Evolutionary conservation across 139 green algal genomes (phyloP).

Genomic region (Trebouxia sp.): DNA sequence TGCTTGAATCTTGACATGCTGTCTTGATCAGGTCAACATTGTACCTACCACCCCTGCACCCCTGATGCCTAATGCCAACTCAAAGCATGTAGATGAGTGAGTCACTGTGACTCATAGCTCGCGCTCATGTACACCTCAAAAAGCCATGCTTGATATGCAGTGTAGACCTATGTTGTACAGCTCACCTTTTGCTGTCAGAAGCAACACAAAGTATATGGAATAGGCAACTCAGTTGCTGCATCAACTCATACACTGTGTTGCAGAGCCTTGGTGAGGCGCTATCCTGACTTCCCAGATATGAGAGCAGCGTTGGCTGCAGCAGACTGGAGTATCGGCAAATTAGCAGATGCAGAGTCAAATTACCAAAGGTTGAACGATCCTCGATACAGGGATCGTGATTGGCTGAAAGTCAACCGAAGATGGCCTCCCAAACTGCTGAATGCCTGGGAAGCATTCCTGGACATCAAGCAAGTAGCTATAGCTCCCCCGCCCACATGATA

Average conservation of each 20-base stretch:
- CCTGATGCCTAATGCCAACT: no score
- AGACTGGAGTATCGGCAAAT: conserved; percentile 73
- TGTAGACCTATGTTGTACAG: neutral
- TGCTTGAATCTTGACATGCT: neutral
- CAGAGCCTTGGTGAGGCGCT: conserved; percentile 72
- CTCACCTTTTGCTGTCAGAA: neutral
- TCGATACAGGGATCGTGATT: conserved; percentile 64
- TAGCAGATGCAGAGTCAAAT: conserved; percentile 77
- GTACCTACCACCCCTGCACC: no score
- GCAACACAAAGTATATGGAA: neutral
- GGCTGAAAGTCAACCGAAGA: conserved; percentile 63
- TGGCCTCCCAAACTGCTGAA: conserved; percentile 74
- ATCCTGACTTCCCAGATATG: conserved; percentile 82
- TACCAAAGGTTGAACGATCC: conserved; percentile 57
- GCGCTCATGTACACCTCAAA: no score
- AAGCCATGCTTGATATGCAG: neutral
- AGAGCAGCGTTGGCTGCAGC: conserved; percentile 79
- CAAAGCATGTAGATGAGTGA: no score
- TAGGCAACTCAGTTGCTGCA: neutral
- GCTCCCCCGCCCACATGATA: neutral
- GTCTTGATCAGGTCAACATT: no score
- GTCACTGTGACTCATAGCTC: no score
- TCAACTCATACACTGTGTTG: neutral
- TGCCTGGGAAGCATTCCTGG: conserved; percentile 66
- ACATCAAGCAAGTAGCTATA: conserved; percentile 55